Evolutionary conservation across 1,284 basidiomycete species (phyloP).

Genomic region (Ceratobasidium sp.): DNA sequence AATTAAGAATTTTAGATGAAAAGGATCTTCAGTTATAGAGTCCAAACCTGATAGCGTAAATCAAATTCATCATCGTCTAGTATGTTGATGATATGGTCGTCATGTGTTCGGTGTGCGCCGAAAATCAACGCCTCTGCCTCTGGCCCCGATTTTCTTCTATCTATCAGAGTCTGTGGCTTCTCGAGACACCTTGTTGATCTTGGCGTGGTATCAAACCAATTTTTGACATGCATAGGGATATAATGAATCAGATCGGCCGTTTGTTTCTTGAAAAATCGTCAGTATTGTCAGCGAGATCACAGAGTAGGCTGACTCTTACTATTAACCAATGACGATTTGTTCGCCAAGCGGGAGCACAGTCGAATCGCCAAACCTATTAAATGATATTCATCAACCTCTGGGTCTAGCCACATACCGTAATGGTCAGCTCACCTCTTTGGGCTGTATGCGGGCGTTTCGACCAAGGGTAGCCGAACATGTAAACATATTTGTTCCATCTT

Average conservation of each 20-base stretch:
- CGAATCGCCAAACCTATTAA: conserved; percentile 16
- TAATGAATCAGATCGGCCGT: conserved; percentile 8
- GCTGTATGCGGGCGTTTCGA: neutral
- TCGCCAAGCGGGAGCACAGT: conserved; percentile 27
- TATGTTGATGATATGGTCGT: conserved; percentile 26
- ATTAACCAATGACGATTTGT: conserved; percentile 19
- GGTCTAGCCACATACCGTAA: no score
- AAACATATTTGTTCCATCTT: neutral
- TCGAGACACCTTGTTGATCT: neutral
- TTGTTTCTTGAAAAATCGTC: conserved; percentile 4
- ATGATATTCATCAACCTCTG: neutral
- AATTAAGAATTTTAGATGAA: neutral
- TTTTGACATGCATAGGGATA: conserved; percentile 9
- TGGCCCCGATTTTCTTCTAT: neutral
- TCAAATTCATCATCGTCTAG: conserved; percentile 27
- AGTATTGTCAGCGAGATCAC: neutral
- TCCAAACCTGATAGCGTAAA: conserved; percentile 29
- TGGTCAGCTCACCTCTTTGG: conserved; percentile 1
- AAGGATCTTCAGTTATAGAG: neutral
- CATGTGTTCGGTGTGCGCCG: neutral
- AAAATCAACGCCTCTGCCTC: neutral
- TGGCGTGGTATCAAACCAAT: conserved; percentile 17
- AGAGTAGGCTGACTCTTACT: neutral
- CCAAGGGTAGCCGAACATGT: conserved; percentile 1
- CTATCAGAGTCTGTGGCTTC: neutral